A percentile compares a stretch with the other conserved stretches of the same genome.
phyloP scores from a whole-genome alignment of 257 asterid genomes.

The Jaltomata sinuosa region DNA sequence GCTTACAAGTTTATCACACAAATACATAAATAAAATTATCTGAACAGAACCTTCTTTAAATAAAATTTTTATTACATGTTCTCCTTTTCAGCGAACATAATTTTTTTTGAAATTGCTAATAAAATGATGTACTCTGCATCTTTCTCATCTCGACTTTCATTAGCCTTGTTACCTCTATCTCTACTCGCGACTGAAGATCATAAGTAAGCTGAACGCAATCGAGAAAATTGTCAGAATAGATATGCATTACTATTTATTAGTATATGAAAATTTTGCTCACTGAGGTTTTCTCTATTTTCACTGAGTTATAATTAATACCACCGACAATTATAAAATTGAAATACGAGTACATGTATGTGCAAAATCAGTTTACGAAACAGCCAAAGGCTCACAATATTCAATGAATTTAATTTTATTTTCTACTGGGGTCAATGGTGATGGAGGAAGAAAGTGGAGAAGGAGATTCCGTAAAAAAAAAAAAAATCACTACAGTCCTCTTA shows the following conservation, averaged over 20 bases:
- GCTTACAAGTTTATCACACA: neutral
- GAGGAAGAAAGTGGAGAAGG: neutral
- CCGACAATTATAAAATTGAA: neutral
- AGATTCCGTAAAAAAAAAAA: too few species aligned
- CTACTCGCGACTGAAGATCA: neutral
- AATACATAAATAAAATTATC: neutral
- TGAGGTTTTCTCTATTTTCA: neutral
- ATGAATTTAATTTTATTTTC: too few species aligned
- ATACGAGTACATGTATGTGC: neutral
- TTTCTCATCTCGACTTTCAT: neutral
- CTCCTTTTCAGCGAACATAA: neutral
- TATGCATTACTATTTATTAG: neutral
- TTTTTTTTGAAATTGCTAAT: neutral
- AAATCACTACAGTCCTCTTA: too few species aligned
- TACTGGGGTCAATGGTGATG: neutral
- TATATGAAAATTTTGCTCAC: neutral
- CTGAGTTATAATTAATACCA: neutral
- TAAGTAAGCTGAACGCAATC: neutral
- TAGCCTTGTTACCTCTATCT: neutral
- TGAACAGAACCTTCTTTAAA: neutral
- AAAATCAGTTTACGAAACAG: too few species aligned
- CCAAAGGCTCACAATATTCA: neutral
- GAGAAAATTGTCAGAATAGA: neutral
- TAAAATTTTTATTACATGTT: neutral
- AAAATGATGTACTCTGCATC: neutral